Base-by-base conservation (phyloP, 2,329 filamentous ascomycete species). In the Colletotrichum sp. region DNA sequence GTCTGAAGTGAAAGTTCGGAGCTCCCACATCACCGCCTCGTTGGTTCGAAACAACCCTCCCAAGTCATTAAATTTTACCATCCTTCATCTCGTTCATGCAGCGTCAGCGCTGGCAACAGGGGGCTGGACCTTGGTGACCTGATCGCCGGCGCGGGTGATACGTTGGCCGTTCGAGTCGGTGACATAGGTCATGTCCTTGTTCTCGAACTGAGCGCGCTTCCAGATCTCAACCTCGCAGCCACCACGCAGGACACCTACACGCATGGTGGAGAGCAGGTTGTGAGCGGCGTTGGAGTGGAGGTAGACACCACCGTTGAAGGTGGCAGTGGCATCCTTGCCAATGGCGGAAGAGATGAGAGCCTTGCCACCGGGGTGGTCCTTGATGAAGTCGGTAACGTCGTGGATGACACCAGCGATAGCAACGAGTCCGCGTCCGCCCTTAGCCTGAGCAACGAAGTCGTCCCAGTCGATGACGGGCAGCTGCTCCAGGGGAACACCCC, bases 251-350 rank as follows among this genome's bases (percentile, higher is more conserved):
- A 98, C 95, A 85, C 95, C 95, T 16, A 97, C 93, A 80, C 95
- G 91, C 95, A 97, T 97, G 79, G 95, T 97, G 9, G 94, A 96
- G 78, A 98, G 90, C 77, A 97, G 86, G 87, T 98, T 98, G 90
- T 98, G 95, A 44, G 95, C 95, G 72, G 95, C 95, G 87, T 98
- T 98, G 84, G 93, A 95, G 89, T 98, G 95, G 84, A 94, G 91
- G 88, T 98, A 98, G 77, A 98, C 94, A 87, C 95, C 95, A 79
- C 95, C 95, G 85, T 98, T 98, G 91, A 98, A 98, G 87, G 96
- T 95, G 80, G 95, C 94, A 18, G 95, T 97, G 71, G 95, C 95
- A 78, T 98, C 95, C 89, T 97, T 97, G 84, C 95, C 95, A 73
- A 98, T 91, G 67, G 93, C 95, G 32, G 93, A 94, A 79, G 88